Base-by-base conservation (phyloP, 2,329 filamentous ascomycete genomes). In the Dothideomycetes sp. region DNA sequence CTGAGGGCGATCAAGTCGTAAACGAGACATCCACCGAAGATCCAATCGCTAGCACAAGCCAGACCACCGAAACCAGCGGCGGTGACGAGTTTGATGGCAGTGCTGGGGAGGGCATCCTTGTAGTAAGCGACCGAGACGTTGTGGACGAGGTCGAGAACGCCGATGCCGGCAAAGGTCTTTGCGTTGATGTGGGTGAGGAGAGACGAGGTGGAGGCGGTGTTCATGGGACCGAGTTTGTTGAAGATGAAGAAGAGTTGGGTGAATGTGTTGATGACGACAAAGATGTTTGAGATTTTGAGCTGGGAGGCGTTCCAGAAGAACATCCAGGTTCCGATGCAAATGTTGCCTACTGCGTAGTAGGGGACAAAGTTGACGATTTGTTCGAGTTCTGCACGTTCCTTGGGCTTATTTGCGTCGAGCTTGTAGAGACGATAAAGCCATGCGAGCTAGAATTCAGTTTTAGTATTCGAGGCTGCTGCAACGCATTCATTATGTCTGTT, bases 251-350 rank as follows among this genome's bases (percentile, higher is more conserved):
- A 69, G 3, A 78, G 59, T 51, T 78, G 74, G 1, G 67, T 58
- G 22, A 73, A 46, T 12, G 70, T 72, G 51, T 78, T 78, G 54
- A 73, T 58, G 15, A 69, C 54, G 29, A 78, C 74, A 49, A 77
- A 77, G 22, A 73, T 47, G 49, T 78, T 74, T 18, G 69, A 61
- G 0, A 64, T 64, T 41, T 68, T 64, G 4, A 78, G 63, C 16
- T 66, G 52, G 3, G 65, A 64, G 1, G 62, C 49, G 49, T 78
- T 77, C 74, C 74, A 78, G 60, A 76, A 76, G 49, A 78, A 65
- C 73, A 78, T 76, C 73, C 73, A 76, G 3, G 67, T 65, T 38
- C 72, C 74, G 43, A 78, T 77, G 51, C 74, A 76, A 2, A 76
- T 42, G 51, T 78, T 78, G 0, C 74, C 74, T 4, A 76, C 41